phyloP scores from a whole-genome alignment of 306 rosid genomes.

The Ceratonia siliqua region DNA sequence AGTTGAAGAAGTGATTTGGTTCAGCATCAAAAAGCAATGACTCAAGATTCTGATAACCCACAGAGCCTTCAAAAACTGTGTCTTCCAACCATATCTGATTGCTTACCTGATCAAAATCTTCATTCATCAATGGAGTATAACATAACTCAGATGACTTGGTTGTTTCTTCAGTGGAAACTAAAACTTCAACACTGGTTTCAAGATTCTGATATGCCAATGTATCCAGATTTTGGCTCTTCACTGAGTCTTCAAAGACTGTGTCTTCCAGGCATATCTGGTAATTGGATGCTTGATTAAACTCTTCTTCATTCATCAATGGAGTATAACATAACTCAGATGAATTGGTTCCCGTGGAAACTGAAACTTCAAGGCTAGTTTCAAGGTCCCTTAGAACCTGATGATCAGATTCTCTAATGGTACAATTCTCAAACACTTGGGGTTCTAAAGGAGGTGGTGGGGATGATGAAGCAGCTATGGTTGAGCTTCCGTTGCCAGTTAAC shows the following conservation, averaged over 20 bases:
- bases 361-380: too few species aligned
- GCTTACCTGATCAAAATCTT: slow-evolving; percentile 40
- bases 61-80: slow-evolving; percentile 17
- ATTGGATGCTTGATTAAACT: too few species aligned
- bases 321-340: too few species aligned
- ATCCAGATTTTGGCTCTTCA: too few species aligned
- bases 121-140: slow-evolving; percentile 30
- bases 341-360: too few species aligned
- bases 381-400: background rate
- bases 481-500: slow-evolving; percentile 45
- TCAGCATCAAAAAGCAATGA: slow-evolving; percentile 46
- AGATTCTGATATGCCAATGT: too few species aligned
- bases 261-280: too few species aligned
- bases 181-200: slow-evolving; percentile 11
- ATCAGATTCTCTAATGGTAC: background rate
- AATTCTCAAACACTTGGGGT: slow-evolving; percentile 13
- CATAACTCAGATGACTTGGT: slow-evolving; percentile 25
- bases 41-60: slow-evolving; percentile 35
- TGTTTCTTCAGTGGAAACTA: slow-evolving; percentile 33
- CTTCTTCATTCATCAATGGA: too few species aligned
- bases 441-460: slow-evolving; percentile 29
- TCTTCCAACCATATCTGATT: slow-evolving; percentile 28
- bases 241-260: too few species aligned
- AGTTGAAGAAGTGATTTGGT: slow-evolving; percentile 21
- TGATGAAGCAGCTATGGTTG: background rate